These are phyloP conservation scores for Thraustotheca clavata DNA, from an alignment of 352 stramenopile genomes.

Conservation along the genomic window DNA sequence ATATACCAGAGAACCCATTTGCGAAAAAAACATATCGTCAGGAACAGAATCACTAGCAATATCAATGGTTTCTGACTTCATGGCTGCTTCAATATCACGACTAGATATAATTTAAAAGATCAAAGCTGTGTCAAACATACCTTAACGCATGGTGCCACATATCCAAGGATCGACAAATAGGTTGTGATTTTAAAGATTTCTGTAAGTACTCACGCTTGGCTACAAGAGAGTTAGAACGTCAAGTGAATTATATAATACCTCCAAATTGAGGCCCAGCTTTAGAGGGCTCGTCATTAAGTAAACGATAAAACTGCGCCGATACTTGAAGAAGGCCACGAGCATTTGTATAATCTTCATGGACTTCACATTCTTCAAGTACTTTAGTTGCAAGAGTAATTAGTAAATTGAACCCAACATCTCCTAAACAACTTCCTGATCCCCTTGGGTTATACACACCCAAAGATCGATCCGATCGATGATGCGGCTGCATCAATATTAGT, in stretches of 20 bases:
- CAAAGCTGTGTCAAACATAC: not conserved
- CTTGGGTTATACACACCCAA: constrained; percentile 64
- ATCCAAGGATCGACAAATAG: constrained; percentile 69
- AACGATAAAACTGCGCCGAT: constrained; percentile 68
- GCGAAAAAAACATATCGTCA: constrained; percentile 74
- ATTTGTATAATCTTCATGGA: constrained; percentile 76
- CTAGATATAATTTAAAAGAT: not conserved
- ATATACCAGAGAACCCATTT: constrained; percentile 74
- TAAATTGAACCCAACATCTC: constrained; percentile 52
- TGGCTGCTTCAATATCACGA: constrained; percentile 53
- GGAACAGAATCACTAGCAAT: constrained; percentile 30
- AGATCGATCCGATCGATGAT: constrained; percentile 39
- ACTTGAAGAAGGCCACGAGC: constrained; percentile 72
- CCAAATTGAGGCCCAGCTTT: constrained; percentile 42
- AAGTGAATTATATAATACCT: not conserved
- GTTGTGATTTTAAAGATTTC: constrained; percentile 40
- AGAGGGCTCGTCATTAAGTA: constrained; percentile 61
- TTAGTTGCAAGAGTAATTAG: constrained; percentile 42
- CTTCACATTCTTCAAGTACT: constrained; percentile 63
- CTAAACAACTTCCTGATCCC: constrained; percentile 72
- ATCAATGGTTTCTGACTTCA: constrained; percentile 31
- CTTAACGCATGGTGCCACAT: constrained; percentile 82
- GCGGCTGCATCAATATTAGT: constrained; percentile 80
- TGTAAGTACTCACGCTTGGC: constrained; percentile 78
- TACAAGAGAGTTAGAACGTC: constrained; percentile 17